Percentiles rank a stretch among this genome's conserved stretches.
Conservation (phyloP, 169 alveolate genomes). For the Eimeria sp. region DNA sequence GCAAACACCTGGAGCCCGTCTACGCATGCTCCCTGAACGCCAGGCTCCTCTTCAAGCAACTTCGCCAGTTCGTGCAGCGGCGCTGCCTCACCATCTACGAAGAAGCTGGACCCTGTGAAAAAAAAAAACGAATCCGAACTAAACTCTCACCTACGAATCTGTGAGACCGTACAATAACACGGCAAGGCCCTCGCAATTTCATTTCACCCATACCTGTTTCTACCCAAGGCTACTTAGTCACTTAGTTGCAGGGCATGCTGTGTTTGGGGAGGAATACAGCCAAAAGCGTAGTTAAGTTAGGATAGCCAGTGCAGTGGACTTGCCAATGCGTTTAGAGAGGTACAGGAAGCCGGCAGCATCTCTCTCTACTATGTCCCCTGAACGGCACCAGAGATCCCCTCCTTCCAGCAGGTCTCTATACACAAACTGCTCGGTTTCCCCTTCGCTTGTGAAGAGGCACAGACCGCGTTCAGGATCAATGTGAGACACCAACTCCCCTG, state of each 20-base stretch:
- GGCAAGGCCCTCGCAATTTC: background rate
- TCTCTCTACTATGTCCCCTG: constrained; percentile 35
- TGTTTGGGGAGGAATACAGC: background rate
- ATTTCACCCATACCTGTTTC: background rate
- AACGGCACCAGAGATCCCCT: constrained; percentile 64
- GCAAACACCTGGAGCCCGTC: constrained; percentile 49
- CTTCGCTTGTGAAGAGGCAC: constrained; percentile 28
- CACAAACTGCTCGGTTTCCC: constrained; percentile 31
- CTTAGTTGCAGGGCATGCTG: background rate
- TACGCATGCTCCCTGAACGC: constrained; percentile 42
- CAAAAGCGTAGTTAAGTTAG: background rate
- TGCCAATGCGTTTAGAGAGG: constrained; percentile 32
- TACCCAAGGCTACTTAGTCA: background rate
- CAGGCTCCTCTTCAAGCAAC: constrained; percentile 16
- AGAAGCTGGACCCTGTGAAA: constrained; percentile 40
- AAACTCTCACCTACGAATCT: background rate
- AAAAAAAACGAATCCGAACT: background rate
- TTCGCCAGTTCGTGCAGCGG: constrained; percentile 36
- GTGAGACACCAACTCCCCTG: constrained; percentile 63
- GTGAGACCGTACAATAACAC: background rate
- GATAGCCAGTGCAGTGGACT: background rate
- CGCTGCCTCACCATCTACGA: constrained; percentile 30
- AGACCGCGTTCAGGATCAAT: constrained; percentile 9
- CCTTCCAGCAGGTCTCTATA: constrained; percentile 27
- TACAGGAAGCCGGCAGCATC: constrained; percentile 71